Evolutionary conservation across 164 flowering plant species (phyloP).

Genomic region (Berberis thunbergii): DNA sequence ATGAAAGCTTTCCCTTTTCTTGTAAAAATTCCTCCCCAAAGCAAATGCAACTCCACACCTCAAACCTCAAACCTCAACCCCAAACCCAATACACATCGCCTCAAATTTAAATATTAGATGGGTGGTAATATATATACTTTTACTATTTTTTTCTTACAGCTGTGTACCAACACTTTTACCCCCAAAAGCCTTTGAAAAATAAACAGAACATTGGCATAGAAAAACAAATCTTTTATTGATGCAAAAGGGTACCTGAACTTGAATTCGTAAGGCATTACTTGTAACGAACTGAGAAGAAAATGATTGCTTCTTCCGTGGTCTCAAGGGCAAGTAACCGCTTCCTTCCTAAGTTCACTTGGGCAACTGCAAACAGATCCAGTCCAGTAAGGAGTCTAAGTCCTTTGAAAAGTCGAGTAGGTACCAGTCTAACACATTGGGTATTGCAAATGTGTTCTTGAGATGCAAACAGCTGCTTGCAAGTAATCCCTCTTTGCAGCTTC

Average conservation of each 20-base stretch:
- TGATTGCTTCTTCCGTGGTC: slow-evolving; percentile 39
- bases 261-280: slow-evolving; percentile 71
- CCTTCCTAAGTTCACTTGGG: slow-evolving; percentile 59
- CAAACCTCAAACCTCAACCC: no score
- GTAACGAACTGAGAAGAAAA: slow-evolving; percentile 38
- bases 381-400: slow-evolving; percentile 75
- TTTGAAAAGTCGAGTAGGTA: slow-evolving; percentile 86
- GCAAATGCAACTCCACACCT: neutral
- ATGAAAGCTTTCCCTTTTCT: neutral
- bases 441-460: slow-evolving; percentile 42
- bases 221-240: slow-evolving; percentile 19
- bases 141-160: slow-evolving; percentile 13
- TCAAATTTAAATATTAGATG: slow-evolving; percentile 19
- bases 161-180: slow-evolving; percentile 20
- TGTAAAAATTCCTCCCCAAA: slow-evolving; percentile 6
- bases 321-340: slow-evolving; percentile 69
- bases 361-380: slow-evolving; percentile 89
- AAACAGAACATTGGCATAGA: neutral
- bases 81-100: slow-evolving; percentile 5
- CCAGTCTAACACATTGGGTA: slow-evolving; percentile 87
- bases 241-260: slow-evolving; percentile 79
- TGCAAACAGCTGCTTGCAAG: slow-evolving; percentile 70
- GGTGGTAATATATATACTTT: slow-evolving; percentile 8
- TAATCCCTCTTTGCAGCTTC: slow-evolving; percentile 76
- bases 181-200: slow-evolving; percentile 10